Conservation (phyloP, 148 eudicot species). For the Chenopodium formosanum region DNA sequence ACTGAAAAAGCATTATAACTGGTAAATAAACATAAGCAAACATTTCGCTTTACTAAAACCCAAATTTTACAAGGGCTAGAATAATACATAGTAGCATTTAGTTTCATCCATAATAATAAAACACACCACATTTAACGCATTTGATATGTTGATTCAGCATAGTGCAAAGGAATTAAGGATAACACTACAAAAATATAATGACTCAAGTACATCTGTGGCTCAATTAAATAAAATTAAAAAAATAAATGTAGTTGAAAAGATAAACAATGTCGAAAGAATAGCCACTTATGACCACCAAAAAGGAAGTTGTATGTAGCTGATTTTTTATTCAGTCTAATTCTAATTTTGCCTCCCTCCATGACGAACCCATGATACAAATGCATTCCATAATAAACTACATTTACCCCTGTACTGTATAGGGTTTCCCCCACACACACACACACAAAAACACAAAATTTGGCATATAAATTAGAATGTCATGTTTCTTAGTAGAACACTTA, state of each 20-base stretch:
- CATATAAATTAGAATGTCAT: background rate
- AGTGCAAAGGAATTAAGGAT: background rate
- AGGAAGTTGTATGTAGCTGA: too few species aligned
- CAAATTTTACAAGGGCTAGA: background rate
- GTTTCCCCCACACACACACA: too few species aligned
- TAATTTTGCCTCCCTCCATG: background rate
- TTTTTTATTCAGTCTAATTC: background rate
- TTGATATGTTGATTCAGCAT: background rate
- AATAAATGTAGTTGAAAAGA: background rate
- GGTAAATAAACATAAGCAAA: background rate
- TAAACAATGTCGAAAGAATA: background rate
- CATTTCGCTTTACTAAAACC: background rate
- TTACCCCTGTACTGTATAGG: background rate
- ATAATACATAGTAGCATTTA: background rate
- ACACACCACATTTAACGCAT: background rate
- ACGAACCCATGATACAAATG: background rate
- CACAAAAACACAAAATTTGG: background rate
- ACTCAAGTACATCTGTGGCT: background rate
- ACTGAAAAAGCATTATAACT: background rate
- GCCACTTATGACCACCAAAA: background rate
- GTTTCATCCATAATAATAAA: background rate
- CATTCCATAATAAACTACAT: background rate
- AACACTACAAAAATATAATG: background rate
- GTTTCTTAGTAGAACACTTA: background rate
- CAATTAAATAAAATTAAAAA: background rate